Evolutionary conservation across 371 early-diverging fungal species (phyloP).

Genomic region (Syncephalastrum sp.): DNA sequence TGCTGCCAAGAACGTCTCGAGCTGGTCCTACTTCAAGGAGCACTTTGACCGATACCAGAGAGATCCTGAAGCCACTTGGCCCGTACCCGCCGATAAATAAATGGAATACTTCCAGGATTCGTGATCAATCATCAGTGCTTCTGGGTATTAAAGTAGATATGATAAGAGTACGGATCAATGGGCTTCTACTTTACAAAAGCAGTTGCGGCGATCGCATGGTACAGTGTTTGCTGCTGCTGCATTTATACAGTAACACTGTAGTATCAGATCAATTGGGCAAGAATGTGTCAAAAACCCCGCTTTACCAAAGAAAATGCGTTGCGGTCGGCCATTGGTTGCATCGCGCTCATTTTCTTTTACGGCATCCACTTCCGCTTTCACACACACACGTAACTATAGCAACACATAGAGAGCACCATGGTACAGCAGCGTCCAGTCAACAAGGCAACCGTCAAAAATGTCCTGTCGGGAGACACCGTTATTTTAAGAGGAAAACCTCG

Average conservation of each 20-base stretch:
- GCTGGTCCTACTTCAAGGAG: constrained; percentile 37
- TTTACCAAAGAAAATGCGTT: constrained; percentile 4
- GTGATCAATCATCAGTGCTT: no score
- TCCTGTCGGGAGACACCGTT: constrained; percentile 91
- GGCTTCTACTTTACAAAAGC: no score
- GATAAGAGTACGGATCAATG: no score
- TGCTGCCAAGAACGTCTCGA: constrained; percentile 22
- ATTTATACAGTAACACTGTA: no score
- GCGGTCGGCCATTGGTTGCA: constrained; percentile 8
- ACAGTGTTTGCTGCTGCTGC: no score
- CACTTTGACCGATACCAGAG: constrained; percentile 29
- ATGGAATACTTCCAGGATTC: no score
- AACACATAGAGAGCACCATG: background rate
- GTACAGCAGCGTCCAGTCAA: constrained; percentile 25
- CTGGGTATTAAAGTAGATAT: no score
- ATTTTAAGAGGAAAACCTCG: constrained; percentile 81
- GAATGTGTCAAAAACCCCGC: background rate
- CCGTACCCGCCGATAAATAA: constrained; percentile 9
- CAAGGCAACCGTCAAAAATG: constrained; percentile 77
- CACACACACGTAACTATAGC: no score
- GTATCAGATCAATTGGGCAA: no score
- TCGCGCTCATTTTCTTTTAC: background rate
- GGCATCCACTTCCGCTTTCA: no score
- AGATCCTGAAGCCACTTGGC: constrained; percentile 23
- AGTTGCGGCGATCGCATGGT: no score